Base-by-base conservation (phyloP, 2,329 filamentous ascomycete species). In the Escovopsis sp. region DNA sequence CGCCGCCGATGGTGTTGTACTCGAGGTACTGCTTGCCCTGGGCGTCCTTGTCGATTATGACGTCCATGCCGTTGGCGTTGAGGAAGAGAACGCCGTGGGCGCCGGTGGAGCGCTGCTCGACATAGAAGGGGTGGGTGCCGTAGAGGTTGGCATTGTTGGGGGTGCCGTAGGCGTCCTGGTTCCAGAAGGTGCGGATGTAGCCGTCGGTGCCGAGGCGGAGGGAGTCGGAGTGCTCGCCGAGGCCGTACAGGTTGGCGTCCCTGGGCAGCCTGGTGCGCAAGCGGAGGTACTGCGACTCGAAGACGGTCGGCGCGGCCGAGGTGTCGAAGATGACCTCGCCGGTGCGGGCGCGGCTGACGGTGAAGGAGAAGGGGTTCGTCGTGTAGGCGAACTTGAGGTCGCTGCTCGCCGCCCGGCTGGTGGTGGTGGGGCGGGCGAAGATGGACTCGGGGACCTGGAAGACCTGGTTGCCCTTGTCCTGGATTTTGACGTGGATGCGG, bases 1-100 rank as follows among this genome's bases (percentile, higher is more conserved):
- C 76, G 16, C 85, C 84, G 35, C 84, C 84, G 0, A 92, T 57
- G 0, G 76, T 73, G 51, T 87, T 85, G 59, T 87, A 90, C 56
- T 88, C 79, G 14, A 90, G 68, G 41, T 78, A 84, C 50, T 87
- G 75, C 4, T 68, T 65, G 5, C 66, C 62, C 28, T 64, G 57
- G 7, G 60, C 55, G 1, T 69, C 70, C 42, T 73, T 69, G 68
- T 44, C 79, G 67, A 87, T 62, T 3, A 85, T 55, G 7, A 85
- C 60, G 43, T 90, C 83, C 53, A 84, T 79, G 2, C 72, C 76
- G 49, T 90, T 83, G 2, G 76, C 68, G 49, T 87, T 90, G 26
- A 84, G 70, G 14, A 81, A 61, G 50, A 82, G 88, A 2, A 88
- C 73, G 19, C 82, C 83, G 45, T 90, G 83, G 0, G 79, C 33